These are phyloP conservation scores for Aspergillus eucalypticola DNA, from an alignment of 2,329 filamentous ascomycete species.

Conservation along the genomic window DNA sequence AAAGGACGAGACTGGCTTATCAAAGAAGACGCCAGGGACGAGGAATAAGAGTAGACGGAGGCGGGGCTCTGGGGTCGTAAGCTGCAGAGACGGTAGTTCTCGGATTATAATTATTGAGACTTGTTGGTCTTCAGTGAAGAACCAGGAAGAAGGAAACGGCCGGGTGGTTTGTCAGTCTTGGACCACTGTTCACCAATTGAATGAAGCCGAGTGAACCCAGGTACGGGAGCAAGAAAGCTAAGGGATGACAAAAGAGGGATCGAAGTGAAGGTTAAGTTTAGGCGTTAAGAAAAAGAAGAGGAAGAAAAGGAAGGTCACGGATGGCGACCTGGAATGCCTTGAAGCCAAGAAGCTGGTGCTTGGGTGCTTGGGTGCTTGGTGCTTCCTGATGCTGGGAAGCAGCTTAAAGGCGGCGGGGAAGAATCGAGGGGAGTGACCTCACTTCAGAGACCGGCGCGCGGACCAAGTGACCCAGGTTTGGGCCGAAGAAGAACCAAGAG, in stretches of 20 bases:
- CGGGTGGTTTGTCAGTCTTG: neutral
- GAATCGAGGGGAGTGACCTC: conserved; percentile 16
- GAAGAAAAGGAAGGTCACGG: neutral
- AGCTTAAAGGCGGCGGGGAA: conserved; percentile 13
- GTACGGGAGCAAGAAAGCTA: neutral
- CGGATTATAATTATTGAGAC: neutral
- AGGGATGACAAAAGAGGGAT: neutral
- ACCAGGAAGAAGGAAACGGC: neutral
- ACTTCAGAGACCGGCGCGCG: conserved; percentile 22
- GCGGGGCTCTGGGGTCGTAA: neutral
- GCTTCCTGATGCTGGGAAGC: neutral
- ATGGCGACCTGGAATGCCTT: neutral
- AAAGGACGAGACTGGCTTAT: conserved; percentile 2
- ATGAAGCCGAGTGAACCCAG: neutral
- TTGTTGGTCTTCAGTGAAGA: neutral
- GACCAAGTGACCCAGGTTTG: conserved; percentile 21
- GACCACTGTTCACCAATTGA: neutral
- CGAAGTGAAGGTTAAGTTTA: neutral
- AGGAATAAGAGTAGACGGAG: neutral
- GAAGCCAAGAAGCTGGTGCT: neutral
- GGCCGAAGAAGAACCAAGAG: conserved; percentile 12
- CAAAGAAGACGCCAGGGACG: neutral
- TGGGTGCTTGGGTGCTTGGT: neutral
- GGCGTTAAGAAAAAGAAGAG: neutral
- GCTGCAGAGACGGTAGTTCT: neutral